Evolutionary conservation across 2,329 filamentous ascomycete species (phyloP), one percentile per base, ranked within the genome.

Genomic region (Fusarium sarcochroum): DNA sequence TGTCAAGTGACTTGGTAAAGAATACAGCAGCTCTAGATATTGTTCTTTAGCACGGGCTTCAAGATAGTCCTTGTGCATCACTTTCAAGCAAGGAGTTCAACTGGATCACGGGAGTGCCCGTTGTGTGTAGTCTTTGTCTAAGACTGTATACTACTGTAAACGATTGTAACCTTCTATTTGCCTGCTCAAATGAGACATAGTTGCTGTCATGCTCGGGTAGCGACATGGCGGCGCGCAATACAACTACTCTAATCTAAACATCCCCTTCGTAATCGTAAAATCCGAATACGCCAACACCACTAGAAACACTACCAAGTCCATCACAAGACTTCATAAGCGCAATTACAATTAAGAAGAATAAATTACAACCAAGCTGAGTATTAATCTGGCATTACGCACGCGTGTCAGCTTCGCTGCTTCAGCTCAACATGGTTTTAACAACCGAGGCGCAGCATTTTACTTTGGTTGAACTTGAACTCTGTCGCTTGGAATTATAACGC

Each of bases 231-330:
- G 32, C 27, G 27, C 27, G 38, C 18, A 46, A 35, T 47, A 27
- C 37, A 35, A 40, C n/a, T 41, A 46, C 25, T 14, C 18, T 54
- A 54, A 21, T 37, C 37, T 25, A 30, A 54, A 45, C n/a, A 3
- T 32, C 41, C 40, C 42, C 46, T 38, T 68, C 65, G 65, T 69
- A 68, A 68, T 68, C 65, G 65, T 68, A 67, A 58, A 68, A 67
- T 6, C 63, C 64, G 64, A 67, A 67, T 67, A 67, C 64, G 64
- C 47, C 48, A 47, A 65, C 27, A 47, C 25, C 37, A 42, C 44
- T 37, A 48, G 44, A 27, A 27, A 27, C 27, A 37, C 18, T 6
- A 48, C 32, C 38, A 60, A 17, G 20, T 40, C 11, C 37, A 40
- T 47, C 45, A 46, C 40, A 38, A 42, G 44, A 47, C 23, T 23